phyloP scores from a whole-genome alignment of 805 yeast genomes.

The Wickerhamiella alocasiicola region DNA sequence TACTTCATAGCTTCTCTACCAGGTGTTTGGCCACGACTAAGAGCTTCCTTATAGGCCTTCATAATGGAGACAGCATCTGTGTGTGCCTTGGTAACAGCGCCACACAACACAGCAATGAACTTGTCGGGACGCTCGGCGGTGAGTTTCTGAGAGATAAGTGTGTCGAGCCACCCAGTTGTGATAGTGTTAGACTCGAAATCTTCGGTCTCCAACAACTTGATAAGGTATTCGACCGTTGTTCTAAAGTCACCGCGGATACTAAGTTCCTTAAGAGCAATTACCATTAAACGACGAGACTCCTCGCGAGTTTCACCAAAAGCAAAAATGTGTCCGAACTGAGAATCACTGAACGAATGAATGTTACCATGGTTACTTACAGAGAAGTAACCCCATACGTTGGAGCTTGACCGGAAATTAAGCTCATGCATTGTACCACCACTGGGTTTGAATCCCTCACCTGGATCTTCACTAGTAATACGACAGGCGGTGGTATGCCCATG shows the following conservation, averaged over 20 bases:
- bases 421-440: conserved; percentile 95
- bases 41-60: conserved; percentile 55
- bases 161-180: conserved; percentile 99
- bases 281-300: conserved; percentile 97
- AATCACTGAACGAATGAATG: conserved; percentile 94
- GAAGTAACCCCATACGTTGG: conserved; percentile 99
- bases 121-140: conserved; percentile 97
- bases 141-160: conserved; percentile 79
- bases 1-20: conserved; percentile 70
- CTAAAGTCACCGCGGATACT: conserved; percentile 97
- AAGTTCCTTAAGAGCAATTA: conserved; percentile 91
- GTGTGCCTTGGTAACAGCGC: conserved; percentile 95
- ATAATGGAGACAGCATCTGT: conserved; percentile 59
- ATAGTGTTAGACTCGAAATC: conserved; percentile 93
- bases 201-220: conserved; percentile 88
- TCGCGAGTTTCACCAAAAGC: conserved; percentile 98
- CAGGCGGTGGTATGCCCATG: conserved; percentile 99
- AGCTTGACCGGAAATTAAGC: conserved; percentile 89
- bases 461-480: conserved; percentile 98
- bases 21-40: conserved; percentile 94
- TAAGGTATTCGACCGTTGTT: conserved; percentile 94
- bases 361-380: conserved; percentile 94
- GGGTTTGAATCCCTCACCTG: conserved; percentile 98
- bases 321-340: conserved; percentile 97
- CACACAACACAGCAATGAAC: conserved; percentile 81